Conservation (phyloP, 352 stramenopile species). For the Globisporangium acanthophoron region DNA sequence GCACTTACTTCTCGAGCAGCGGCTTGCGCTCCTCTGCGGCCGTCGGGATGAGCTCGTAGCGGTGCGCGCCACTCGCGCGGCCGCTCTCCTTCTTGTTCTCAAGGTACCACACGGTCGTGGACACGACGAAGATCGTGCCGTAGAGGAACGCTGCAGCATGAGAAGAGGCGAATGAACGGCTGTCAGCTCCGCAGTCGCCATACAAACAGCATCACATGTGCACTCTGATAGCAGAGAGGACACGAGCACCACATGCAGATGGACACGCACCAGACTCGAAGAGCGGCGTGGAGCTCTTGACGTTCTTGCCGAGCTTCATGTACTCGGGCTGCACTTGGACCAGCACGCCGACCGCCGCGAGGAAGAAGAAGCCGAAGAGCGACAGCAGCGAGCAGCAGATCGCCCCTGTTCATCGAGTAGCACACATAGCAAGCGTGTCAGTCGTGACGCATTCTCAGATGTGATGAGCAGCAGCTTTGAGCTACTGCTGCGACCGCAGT, state of each 20-base stretch:
- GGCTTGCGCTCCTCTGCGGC: constrained; percentile 57
- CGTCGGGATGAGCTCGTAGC: constrained; percentile 39
- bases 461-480: background rate
- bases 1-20: constrained; percentile 45
- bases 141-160: constrained; percentile 51
- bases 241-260: background rate
- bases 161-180: background rate
- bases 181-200: background rate
- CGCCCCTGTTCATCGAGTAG: constrained; percentile 29
- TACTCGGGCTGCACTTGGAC: constrained; percentile 79
- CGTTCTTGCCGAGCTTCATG: constrained; percentile 77
- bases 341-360: constrained; percentile 54
- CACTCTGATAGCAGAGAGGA: too few relatives aligned
- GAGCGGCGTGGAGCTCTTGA: constrained; percentile 52
- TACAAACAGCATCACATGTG: background rate
- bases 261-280: constrained; percentile 46
- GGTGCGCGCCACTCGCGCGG: constrained; percentile 14
- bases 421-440: background rate
- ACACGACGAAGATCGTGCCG: constrained; percentile 61
- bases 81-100: constrained; percentile 50
- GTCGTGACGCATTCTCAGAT: background rate
- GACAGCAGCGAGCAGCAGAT: constrained; percentile 74
- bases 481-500: background rate
- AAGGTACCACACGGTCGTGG: constrained; percentile 61
- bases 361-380: constrained; percentile 70